phyloP scores from a whole-genome alignment of 805 yeast species.

The Lipomyces spencermartinsiae region DNA sequence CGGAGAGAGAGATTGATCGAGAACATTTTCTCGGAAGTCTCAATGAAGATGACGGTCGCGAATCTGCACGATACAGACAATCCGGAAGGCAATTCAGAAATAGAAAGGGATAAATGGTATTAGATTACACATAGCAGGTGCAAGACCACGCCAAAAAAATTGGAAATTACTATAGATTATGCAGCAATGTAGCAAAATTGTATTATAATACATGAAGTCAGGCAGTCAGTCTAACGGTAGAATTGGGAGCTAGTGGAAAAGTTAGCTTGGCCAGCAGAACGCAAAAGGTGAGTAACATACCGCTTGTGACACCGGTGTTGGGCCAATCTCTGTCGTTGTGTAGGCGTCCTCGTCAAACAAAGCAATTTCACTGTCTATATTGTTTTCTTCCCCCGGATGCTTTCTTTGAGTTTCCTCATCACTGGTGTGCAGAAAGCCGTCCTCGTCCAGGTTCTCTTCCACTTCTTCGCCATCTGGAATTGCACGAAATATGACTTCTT shows the following conservation, averaged over 20 bases:
- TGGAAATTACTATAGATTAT: not conserved
- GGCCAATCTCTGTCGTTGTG: not conserved
- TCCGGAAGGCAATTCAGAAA: not conserved
- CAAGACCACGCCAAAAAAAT: not conserved
- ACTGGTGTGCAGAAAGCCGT: not conserved
- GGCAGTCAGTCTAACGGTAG: not conserved
- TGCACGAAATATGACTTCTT: not conserved
- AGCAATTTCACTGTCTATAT: conserved; percentile 1
- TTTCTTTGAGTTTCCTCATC: not conserved
- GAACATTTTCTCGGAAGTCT: too few relatives aligned
- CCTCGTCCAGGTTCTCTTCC: not conserved
- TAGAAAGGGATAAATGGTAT: not conserved
- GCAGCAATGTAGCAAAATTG: not conserved
- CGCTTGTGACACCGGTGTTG: conserved; percentile 8
- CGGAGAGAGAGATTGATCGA: not conserved
- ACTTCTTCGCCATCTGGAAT: not conserved
- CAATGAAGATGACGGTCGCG: not conserved
- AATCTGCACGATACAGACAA: not conserved
- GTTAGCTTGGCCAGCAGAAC: not conserved
- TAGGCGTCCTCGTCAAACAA: not conserved
- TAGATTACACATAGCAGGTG: not conserved
- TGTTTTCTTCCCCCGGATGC: not conserved
- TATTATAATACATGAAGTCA: not conserved
- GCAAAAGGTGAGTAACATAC: not conserved
- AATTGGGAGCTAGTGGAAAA: not conserved